Evolutionary conservation across 306 rosid species (phyloP), one percentile per base, ranked within the genome.

Genomic region (Begonia fuchsioides): DNA sequence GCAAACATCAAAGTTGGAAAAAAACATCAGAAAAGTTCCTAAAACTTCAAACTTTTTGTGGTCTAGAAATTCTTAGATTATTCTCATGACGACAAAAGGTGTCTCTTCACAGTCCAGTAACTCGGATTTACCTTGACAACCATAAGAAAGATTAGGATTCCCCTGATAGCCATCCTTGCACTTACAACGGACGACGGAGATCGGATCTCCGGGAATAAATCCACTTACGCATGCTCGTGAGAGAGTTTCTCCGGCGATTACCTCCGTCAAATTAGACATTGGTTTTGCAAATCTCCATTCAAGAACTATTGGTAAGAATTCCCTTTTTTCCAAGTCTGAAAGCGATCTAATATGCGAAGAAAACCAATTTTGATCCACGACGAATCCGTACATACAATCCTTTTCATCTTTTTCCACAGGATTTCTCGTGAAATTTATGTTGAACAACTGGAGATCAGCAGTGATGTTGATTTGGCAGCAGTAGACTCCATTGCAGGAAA

Each of bases 61-160:
- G 26, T 19, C 26, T 19, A 19, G 26, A 19, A 19, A 19, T 19
- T 19, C 26, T 19, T 19, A n/a, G 26, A 19, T 19, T 19, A 19
- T 19, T 19, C 26, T 19, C 3, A 19, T 19, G 26, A 19, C 3
- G 26, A 19, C 26, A 19, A 19, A 19, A 19, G 26, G 3, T 19
- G 26, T 19, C 26, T 19, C 3, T 19, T 19, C 26, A 19, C 26
- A 19, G 26, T 3, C 26, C 26, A 19, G 3, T 19, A 19, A 19
- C 26, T 1, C 26, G 11, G 39, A 19, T 16, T 11, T 45, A 65
- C 70, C 70, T 39, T 35, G 49, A 15, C 70, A 65, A 17, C 64
- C 64, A 1, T 51, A 0, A 44, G 16, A 16, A 44, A 57, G 50
- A 38, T 52, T 57, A 0, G 70, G 70, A 20, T 65, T 65, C 26